A percentile compares a stretch with the other conserved stretches of the same genome.
phyloP scores from a whole-genome alignment of 768 basidiomycete species.

The Termitomyces sp. region DNA sequence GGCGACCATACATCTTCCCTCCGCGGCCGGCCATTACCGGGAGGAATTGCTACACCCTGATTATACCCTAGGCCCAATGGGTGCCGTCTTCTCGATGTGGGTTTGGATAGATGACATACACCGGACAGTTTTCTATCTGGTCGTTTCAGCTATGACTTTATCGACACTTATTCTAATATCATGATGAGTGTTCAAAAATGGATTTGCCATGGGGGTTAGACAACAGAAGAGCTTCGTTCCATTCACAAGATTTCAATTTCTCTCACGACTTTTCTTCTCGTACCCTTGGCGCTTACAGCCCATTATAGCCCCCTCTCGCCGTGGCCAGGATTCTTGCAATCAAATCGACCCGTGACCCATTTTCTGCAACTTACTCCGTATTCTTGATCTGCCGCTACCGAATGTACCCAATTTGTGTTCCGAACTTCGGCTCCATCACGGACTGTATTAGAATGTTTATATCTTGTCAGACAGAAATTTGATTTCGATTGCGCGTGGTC shows the following conservation, averaged over 20 bases:
- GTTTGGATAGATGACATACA: constrained; percentile 24
- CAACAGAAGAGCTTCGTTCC: background rate
- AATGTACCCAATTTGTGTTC: background rate
- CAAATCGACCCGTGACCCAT: background rate
- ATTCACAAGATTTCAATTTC: background rate
- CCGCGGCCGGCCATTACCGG: background rate
- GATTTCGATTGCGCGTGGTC: too few relatives aligned
- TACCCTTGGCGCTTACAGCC: background rate
- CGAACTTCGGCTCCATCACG: background rate
- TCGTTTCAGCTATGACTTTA: background rate
- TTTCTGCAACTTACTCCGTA: background rate
- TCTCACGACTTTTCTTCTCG: background rate
- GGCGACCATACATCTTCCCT: constrained; percentile 17
- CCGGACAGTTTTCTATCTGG: background rate
- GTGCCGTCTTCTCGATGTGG: constrained; percentile 41
- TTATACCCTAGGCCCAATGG: constrained; percentile 27
- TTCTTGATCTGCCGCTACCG: background rate
- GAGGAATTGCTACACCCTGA: constrained; percentile 10
- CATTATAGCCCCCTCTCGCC: background rate
- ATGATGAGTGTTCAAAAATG: background rate
- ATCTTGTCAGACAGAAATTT: too few relatives aligned
- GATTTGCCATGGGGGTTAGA: too few relatives aligned
- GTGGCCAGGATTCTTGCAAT: too few relatives aligned
- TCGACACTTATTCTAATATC: background rate
- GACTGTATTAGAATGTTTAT: too few relatives aligned